Percentiles rank a stretch among this genome's conserved stretches.
These are phyloP conservation scores for Bipolaris sorokiniana DNA, from an alignment of 2,329 filamentous ascomycete genomes.

Conservation along the genomic window DNA sequence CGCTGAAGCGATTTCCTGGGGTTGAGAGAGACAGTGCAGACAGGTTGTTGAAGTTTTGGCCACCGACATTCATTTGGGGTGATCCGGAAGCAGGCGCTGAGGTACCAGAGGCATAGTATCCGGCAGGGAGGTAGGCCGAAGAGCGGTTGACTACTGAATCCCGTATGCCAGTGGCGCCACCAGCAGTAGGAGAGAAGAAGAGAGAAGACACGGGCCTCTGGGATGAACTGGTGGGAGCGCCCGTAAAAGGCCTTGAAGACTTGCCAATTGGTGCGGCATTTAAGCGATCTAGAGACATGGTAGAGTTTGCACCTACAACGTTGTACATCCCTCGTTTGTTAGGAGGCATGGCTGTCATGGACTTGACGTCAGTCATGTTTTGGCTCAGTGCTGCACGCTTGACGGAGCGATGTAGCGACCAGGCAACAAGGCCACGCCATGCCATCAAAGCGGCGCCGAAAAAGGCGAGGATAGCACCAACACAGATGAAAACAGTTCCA, in stretches of 20 bases:
- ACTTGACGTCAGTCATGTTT: constrained; percentile 72
- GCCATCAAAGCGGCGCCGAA: constrained; percentile 80
- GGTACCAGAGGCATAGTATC: constrained; percentile 81
- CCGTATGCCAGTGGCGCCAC: constrained; percentile 56
- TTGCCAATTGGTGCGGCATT: constrained; percentile 45
- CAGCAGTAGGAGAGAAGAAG: constrained; percentile 95
- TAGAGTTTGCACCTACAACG: constrained; percentile 57
- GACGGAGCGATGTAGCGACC: constrained; percentile 89
- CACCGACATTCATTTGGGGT: constrained; percentile 53
- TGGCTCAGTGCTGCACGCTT: constrained; percentile 81
- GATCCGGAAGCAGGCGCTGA: constrained; percentile 54
- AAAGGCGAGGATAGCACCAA: constrained; percentile 85
- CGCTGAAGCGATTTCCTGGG: constrained; percentile 44
- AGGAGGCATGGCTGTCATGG: constrained; percentile 55
- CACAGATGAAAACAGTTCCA: constrained; percentile 94
- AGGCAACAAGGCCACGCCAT: constrained; percentile 88
- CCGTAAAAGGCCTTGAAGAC: constrained; percentile 40
- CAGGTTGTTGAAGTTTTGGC: constrained; percentile 39
- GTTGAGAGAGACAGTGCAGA: constrained; percentile 40
- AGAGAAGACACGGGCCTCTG: constrained; percentile 60
- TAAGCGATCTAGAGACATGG: constrained; percentile 62
- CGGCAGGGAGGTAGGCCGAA: constrained; percentile 84
- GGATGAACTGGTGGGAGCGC: constrained; percentile 29
- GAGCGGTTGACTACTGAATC: constrained; percentile 63
- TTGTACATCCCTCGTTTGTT: constrained; percentile 52